Base-by-base conservation (phyloP, 257 asterid genomes). In the Penstemon davidsonii region DNA sequence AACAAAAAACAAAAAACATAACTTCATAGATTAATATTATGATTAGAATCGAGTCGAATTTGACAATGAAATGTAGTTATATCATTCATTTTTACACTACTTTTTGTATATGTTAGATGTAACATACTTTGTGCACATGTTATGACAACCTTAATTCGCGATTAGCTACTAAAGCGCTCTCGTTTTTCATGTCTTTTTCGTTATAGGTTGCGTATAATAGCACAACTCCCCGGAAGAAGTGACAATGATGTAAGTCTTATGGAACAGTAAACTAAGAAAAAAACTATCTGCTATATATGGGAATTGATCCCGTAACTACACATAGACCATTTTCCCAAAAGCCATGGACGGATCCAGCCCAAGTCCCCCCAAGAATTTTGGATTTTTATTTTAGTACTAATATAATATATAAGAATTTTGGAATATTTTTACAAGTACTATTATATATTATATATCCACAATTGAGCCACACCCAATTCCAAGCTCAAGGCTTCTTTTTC, bases 281-380 rank as follows among this genome's bases (percentile, higher is more conserved):
- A 92, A 84, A 81, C 94, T 92, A 0, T 78, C 93, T 0, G 96
- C 97, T 15, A 15, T 15, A 15, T 51, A 87, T 88, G 87, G 97
- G 98, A 40, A 92, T 92, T 33, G 98, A 92, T 80, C 98, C 95
- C 0, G 88, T 90, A 4, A 15, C 18, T 15, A 92, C 98, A 8
- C 98, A 90, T 64, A 88, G 86, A 59, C 97, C 98, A 6, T 92
- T 86, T 81, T 90, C 98, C 19, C 96, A 92, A 66, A 92, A 25
- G 33, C 33, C 33, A 25, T 25, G 33, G 33, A 25, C 33, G 33
- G 33, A 25, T 25, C 33, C 33, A 25, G 33, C 18, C 18, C 18
- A 15, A 15, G 18, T 15, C 18, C 18, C 18, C 33, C 33, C 33
- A 25, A 25, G 33, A 25, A 25, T 25, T 25, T 25, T 25, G 2